Evolutionary conservation across 1,284 basidiomycete genomes (phyloP).

Genomic region (Cerrena zonata): DNA sequence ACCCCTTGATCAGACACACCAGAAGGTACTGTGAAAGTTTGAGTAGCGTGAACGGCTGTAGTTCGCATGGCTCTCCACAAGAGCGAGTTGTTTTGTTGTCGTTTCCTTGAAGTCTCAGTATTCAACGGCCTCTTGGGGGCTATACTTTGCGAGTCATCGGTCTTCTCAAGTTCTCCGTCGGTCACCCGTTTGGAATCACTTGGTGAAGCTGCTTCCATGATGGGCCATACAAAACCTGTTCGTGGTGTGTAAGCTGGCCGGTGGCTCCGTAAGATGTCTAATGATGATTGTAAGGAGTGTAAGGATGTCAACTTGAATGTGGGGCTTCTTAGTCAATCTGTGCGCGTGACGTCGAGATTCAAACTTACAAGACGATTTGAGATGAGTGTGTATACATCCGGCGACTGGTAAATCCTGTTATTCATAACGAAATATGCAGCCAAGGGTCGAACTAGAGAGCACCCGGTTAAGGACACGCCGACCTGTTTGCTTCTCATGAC

Average conservation of each 20-base stretch:
- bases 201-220: slow-evolving; percentile 51
- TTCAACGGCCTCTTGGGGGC: slow-evolving; percentile 4
- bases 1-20: slow-evolving; percentile 29
- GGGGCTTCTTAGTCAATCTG: not conserved
- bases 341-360: not conserved
- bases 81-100: slow-evolving; percentile 60
- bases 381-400: slow-evolving; percentile 74
- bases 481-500: slow-evolving; percentile 22
- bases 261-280: slow-evolving; percentile 63
- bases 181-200: slow-evolving; percentile 38
- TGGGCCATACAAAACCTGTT: slow-evolving; percentile 76
- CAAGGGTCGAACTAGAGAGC: slow-evolving; percentile 56
- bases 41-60: slow-evolving; percentile 62
- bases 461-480: slow-evolving; percentile 8
- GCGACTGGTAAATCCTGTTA: slow-evolving; percentile 80
- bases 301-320: slow-evolving; percentile 59
- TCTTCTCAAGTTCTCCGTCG: slow-evolving; percentile 22
- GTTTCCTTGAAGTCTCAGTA: slow-evolving; percentile 29
- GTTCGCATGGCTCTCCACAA: slow-evolving; percentile 71
- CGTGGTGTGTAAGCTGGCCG: slow-evolving; percentile 74
- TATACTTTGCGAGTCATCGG: not conserved
- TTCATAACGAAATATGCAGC: slow-evolving; percentile 82
- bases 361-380: slow-evolving; percentile 71
- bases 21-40: slow-evolving; percentile 34
- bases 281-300: slow-evolving; percentile 64